Percentiles rank a stretch among this genome's conserved stretches.
These are phyloP conservation scores for Ormosia semicastrata DNA, from an alignment of 306 rosid species.

Conservation along the genomic window DNA sequence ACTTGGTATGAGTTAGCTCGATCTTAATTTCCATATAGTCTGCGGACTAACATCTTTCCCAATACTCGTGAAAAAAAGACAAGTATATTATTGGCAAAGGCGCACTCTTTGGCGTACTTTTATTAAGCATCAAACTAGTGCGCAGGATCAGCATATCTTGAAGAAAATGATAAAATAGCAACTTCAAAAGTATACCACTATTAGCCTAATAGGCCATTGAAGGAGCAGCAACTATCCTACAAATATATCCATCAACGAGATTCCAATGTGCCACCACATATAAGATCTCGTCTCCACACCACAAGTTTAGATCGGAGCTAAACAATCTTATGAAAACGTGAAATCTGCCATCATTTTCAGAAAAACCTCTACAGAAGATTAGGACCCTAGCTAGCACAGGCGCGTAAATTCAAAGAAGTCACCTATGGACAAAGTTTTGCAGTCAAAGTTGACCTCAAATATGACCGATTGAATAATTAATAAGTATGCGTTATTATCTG, in stretches of 20 bases:
- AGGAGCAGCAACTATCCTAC: not conserved
- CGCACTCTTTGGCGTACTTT: not conserved
- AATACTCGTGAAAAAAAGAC: not conserved
- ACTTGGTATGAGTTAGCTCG: not conserved
- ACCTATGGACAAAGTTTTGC: constrained; percentile 1
- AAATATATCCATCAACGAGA: not conserved
- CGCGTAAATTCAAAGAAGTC: constrained; percentile 26
- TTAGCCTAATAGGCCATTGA: constrained; percentile 12
- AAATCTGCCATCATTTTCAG: constrained; percentile 25
- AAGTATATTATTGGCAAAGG: not conserved
- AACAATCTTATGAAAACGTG: not conserved
- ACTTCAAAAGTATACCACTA: not conserved
- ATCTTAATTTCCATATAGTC: constrained; percentile 17
- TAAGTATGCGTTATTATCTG: not conserved
- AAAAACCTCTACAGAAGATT: not conserved
- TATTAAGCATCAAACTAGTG: not conserved
- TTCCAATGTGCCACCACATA: not conserved
- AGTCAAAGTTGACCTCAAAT: not conserved
- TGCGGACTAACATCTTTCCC: constrained; percentile 9
- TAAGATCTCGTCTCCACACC: not conserved
- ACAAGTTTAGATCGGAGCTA: not conserved
- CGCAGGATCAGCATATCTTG: not conserved
- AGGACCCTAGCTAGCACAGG: not conserved
- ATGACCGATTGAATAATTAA: not conserved
- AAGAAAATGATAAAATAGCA: not conserved